Percentiles rank a stretch among this genome's conserved stretches.
Conservation (phyloP, 306 rosid species). For the Begonia peltatifolia region DNA sequence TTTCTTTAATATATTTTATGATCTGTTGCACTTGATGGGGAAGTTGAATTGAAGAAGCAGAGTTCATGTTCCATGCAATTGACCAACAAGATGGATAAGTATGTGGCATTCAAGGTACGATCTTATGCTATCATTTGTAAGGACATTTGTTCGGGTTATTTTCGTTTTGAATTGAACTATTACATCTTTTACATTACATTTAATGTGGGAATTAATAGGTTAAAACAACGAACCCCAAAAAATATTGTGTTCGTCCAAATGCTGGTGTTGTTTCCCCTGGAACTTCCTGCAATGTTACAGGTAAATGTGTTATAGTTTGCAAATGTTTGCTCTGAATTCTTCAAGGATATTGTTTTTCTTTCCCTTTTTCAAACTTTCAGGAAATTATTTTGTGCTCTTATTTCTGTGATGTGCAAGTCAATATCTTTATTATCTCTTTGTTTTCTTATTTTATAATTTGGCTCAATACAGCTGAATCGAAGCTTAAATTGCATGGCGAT, state of each 20-base stretch:
- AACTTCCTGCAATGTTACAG: slow-evolving; percentile 24
- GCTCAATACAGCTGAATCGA: no score
- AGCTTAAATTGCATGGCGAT: no score
- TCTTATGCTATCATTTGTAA: neutral
- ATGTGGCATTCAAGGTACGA: slow-evolving; percentile 35
- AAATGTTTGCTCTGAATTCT: neutral
- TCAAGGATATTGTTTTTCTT: neutral
- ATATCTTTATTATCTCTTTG: no score
- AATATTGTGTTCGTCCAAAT: slow-evolving; percentile 37
- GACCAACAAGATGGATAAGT: slow-evolving; percentile 30
- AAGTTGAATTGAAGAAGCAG: slow-evolving; percentile 42
- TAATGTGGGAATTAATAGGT: slow-evolving; percentile 17
- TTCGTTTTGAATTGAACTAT: neutral
- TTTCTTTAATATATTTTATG: neutral
- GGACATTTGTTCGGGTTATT: slow-evolving; percentile 3
- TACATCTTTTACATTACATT: slow-evolving; percentile 1
- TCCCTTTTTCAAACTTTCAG: no score
- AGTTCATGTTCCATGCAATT: slow-evolving; percentile 35
- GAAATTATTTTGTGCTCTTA: no score
- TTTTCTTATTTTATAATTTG: no score
- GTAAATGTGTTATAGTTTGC: slow-evolving; percentile 8
- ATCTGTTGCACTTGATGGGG: slow-evolving; percentile 4
- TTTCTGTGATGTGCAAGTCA: no score
- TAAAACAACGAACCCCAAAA: slow-evolving; percentile 36
- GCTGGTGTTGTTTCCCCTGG: slow-evolving; percentile 29